These are phyloP conservation scores for Colletotrichum incanum DNA, from an alignment of 2,329 filamentous ascomycete species.

Conservation along the genomic window DNA sequence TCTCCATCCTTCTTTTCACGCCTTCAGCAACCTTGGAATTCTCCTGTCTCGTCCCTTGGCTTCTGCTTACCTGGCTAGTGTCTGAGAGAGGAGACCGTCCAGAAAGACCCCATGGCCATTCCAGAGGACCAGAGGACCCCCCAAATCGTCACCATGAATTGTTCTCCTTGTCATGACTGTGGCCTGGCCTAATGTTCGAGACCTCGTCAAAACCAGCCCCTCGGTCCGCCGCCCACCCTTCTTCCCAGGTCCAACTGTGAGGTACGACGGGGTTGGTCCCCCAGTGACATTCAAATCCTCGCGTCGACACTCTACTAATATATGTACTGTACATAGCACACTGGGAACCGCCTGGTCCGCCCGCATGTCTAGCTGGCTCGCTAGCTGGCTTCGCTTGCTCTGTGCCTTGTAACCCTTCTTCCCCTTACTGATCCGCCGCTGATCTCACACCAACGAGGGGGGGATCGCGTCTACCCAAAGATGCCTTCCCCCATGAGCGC, in stretches of 20 bases:
- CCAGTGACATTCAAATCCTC: neutral
- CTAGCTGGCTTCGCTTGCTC: slow-evolving; percentile 1
- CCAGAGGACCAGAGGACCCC: slow-evolving; percentile 5
- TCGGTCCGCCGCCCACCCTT: slow-evolving; percentile 21
- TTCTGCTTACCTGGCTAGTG: neutral
- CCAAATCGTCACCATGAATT: slow-evolving; percentile 17
- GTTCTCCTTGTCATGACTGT: slow-evolving; percentile 29
- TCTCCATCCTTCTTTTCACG: neutral
- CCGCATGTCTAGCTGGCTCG: neutral
- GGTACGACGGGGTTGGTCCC: no score
- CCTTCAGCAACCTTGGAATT: slow-evolving; percentile 19
- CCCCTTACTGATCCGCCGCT: slow-evolving; percentile 1
- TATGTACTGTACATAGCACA: no score
- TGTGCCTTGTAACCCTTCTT: neutral
- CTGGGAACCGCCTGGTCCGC: neutral
- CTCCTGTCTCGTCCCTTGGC: neutral
- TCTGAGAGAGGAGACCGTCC: neutral
- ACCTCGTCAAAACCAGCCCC: slow-evolving; percentile 30
- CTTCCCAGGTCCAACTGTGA: neutral
- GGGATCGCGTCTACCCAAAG: slow-evolving; percentile 15
- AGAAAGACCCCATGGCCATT: slow-evolving; percentile 7
- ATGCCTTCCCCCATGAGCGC: slow-evolving; percentile 8
- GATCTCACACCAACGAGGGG: slow-evolving; percentile 13
- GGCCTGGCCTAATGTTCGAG: neutral
- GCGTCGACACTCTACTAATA: slow-evolving; percentile 11